Percentiles rank a stretch among this genome's conserved stretches.
phyloP scores from a whole-genome alignment of 805 yeast genomes.

The Kodamaea restingae region DNA sequence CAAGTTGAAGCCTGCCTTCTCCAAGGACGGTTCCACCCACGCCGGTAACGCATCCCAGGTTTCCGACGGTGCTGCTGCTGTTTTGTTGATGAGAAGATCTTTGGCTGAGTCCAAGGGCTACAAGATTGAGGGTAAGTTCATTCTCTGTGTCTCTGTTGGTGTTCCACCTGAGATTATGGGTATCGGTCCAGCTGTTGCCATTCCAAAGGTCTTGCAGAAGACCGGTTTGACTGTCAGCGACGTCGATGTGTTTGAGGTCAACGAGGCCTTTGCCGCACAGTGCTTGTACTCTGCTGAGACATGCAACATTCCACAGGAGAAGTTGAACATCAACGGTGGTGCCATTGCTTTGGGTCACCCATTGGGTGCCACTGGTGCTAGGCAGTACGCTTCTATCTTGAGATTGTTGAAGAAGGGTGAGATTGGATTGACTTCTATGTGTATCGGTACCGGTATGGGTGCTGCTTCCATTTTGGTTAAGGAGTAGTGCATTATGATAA shows the following conservation, averaged over 20 bases:
- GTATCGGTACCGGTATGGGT: slow-evolving; percentile 98
- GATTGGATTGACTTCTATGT: slow-evolving; percentile 92
- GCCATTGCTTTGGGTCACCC: slow-evolving; percentile 98
- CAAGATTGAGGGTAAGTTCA: slow-evolving; percentile 74
- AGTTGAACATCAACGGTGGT: slow-evolving; percentile 87
- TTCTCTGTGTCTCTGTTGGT: slow-evolving; percentile 78
- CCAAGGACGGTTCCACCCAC: slow-evolving; percentile 76
- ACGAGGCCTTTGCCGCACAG: slow-evolving; percentile 97
- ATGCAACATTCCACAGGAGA: slow-evolving; percentile 58
- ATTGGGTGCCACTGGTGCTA: slow-evolving; percentile 61
- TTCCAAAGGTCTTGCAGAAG: slow-evolving; percentile 73
- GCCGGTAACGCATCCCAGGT: slow-evolving; percentile 98
- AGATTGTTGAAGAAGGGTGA: slow-evolving; percentile 76
- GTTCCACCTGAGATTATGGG: slow-evolving; percentile 99
- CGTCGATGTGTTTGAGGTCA: slow-evolving; percentile 76
- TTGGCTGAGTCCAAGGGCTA: slow-evolving; percentile 71
- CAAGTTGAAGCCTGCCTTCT: slow-evolving; percentile 84
- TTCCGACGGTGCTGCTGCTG: slow-evolving; percentile 94
- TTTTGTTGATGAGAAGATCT: slow-evolving; percentile 77
- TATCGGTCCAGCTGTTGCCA: slow-evolving; percentile 94
- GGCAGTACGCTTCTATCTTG: slow-evolving; percentile 86
- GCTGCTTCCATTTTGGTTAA: slow-evolving; percentile 85
- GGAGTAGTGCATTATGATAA: slow-evolving; percentile 45
- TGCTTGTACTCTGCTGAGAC: slow-evolving; percentile 70
- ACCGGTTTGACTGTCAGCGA: slow-evolving; percentile 59